phyloP scores from a whole-genome alignment of 2,329 filamentous ascomycete species.

The Pseudohalonectria lignicola region DNA sequence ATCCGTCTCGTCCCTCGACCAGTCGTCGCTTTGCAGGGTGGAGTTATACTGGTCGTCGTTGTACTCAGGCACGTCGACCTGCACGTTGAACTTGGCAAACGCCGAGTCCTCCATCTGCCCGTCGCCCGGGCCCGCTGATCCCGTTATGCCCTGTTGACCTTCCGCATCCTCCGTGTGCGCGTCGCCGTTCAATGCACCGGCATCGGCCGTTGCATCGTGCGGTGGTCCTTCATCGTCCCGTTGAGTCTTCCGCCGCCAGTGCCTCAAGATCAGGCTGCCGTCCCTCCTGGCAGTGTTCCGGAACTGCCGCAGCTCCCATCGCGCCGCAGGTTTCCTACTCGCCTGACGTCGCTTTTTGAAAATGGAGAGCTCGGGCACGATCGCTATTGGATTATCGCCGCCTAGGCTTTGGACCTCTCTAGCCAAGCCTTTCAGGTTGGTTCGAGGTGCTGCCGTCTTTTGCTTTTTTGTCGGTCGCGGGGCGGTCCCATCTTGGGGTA shows the following conservation, averaged over 20 bases:
- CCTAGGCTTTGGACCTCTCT: conserved; percentile 56
- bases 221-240: conserved; percentile 22
- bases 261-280: conserved; percentile 53
- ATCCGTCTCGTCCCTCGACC: conserved; percentile 89
- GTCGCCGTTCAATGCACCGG: not conserved
- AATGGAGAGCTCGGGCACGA: conserved; percentile 44
- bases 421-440: conserved; percentile 50
- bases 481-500: conserved; percentile 49
- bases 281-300: conserved; percentile 68
- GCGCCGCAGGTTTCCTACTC: conserved; percentile 42
- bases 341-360: conserved; percentile 49
- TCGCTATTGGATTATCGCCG: conserved; percentile 56
- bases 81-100: conserved; percentile 84
- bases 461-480: conserved; percentile 62
- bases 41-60: conserved; percentile 77
- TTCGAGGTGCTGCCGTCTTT: conserved; percentile 46
- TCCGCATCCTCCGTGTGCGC: conserved; percentile 21
- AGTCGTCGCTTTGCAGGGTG: conserved; percentile 62
- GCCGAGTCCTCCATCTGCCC: conserved; percentile 40
- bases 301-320: conserved; percentile 62
- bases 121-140: conserved; percentile 7
- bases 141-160: conserved; percentile 10
- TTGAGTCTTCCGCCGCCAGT: conserved; percentile 63
- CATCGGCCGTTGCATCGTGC: conserved; percentile 1
- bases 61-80: conserved; percentile 68